Evolutionary conservation across 208 protist species (phyloP), one percentile per base, ranked within the genome.

Genomic region (Angomonas ambiguus): DNA sequence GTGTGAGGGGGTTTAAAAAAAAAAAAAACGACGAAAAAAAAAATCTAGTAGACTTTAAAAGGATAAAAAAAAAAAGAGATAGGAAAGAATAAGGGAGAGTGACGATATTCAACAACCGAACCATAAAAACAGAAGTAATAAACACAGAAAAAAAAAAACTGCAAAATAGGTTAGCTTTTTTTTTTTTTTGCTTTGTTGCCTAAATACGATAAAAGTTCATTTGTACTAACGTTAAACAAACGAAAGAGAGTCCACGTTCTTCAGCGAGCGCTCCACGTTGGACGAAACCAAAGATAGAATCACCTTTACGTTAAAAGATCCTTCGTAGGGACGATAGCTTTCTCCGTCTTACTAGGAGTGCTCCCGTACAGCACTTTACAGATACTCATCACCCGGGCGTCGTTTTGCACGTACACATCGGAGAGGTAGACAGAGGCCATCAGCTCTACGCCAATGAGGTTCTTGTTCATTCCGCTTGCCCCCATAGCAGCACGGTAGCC

Each of bases 401-500:
- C 71, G 45, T 62, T 62, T 42, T 74, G 83, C 32, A 71, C 55
- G 1, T 56, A 25, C 4, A 58, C 24, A 61, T 88, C 75, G 0
- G 71, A 59, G 41, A 70, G 60, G 49, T 83, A 83, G 0, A 65
- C 42, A 13, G 71, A 76, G 4, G 81, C 75, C 22, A 85, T 61
- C 6, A 80, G 60, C 28, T 64, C 70, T 24, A 71, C 55, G 11
- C 71, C 74, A 0, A 70, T 65, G 2, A 53, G 55, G 16, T 69
- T 70, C 24, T 58, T 20, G 24, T 53, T 13, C 45, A 22, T 5
- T 24, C 45, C 64, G 5, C 11, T 35, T 30, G 53, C 34, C 2
- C 65, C 72, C n/a, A 79, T 64, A 13, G 33, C n/a, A 20, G 0
- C 25, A 62, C 80, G 74, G 75, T 85, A 85, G 30, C 72, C 73